phyloP scores from a whole-genome alignment of 495 filamentous ascomycete species.

The Schizothecium vesticola region DNA sequence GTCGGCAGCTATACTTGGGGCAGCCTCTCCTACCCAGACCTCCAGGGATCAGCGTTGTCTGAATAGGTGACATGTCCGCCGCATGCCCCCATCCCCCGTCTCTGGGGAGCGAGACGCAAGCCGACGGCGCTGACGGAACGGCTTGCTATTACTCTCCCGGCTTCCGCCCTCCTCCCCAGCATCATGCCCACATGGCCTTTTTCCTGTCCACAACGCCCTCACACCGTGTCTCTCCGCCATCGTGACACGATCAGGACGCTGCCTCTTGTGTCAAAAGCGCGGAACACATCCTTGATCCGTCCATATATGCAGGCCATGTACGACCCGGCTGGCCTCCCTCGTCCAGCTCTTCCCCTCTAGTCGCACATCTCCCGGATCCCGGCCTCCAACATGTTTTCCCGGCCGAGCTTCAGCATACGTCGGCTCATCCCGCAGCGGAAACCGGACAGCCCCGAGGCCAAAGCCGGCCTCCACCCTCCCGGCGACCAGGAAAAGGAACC shows the following conservation, averaged over 20 bases:
- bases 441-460: conserved; percentile 26
- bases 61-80: not conserved
- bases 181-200: not conserved
- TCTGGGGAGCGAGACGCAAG: not conserved
- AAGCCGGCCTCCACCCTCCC: conserved; percentile 26
- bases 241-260: not conserved
- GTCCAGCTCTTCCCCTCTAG: conserved; percentile 6
- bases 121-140: not conserved
- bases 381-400: conserved; percentile 36
- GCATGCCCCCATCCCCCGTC: not conserved
- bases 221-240: not conserved
- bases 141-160: not conserved
- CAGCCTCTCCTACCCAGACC: not conserved
- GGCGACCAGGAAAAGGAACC: conserved; percentile 24
- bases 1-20: not conserved
- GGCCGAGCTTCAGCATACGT: conserved; percentile 41
- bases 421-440: conserved; percentile 37
- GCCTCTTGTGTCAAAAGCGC: not conserved
- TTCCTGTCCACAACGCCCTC: not conserved
- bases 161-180: not conserved
- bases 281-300: not conserved
- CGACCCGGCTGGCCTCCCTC: not conserved
- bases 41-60: not conserved
- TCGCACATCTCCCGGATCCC: not conserved
- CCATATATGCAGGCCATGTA: conserved; percentile 4